A percentile compares a stretch with the other conserved stretches of the same genome.
Conservation (phyloP, 2,329 filamentous ascomycete genomes). For the Aureobasidium sp. region DNA sequence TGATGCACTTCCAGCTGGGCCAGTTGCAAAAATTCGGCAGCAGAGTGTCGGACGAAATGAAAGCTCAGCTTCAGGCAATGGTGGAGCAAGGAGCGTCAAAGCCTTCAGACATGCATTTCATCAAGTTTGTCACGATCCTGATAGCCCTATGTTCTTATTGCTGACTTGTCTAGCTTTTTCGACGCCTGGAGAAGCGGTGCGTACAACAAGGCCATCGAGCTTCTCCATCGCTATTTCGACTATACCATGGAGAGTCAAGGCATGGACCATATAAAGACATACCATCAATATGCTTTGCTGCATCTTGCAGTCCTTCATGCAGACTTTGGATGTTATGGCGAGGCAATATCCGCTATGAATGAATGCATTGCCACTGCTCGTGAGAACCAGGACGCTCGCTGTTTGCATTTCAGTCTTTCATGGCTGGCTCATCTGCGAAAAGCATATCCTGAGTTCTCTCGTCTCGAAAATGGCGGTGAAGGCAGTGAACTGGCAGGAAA, state of each 20-base stretch:
- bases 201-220: slow-evolving; percentile 82
- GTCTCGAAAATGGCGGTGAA: slow-evolving; percentile 18
- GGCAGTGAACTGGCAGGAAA: slow-evolving; percentile 66
- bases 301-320: slow-evolving; percentile 90
- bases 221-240: slow-evolving; percentile 90
- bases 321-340: slow-evolving; percentile 85
- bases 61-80: slow-evolving; percentile 58
- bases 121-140: slow-evolving; percentile 46
- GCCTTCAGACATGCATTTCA: slow-evolving; percentile 68
- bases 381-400: slow-evolving; percentile 86
- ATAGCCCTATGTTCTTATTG: background rate
- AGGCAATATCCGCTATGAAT: slow-evolving; percentile 89
- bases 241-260: slow-evolving; percentile 53
- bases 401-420: slow-evolving; percentile 88
- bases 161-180: slow-evolving; percentile 57
- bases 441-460: slow-evolving; percentile 54
- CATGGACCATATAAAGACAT: slow-evolving; percentile 76
- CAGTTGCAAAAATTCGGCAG: slow-evolving; percentile 78
- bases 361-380: slow-evolving; percentile 91
- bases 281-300: slow-evolving; percentile 91
- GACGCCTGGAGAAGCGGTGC: slow-evolving; percentile 90
- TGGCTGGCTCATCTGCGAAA: slow-evolving; percentile 96
- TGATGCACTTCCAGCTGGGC: slow-evolving; percentile 83
- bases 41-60: slow-evolving; percentile 68
- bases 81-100: slow-evolving; percentile 60